Base-by-base conservation (phyloP, 2,329 filamentous ascomycete species). In the Xylariaceae sp. region DNA sequence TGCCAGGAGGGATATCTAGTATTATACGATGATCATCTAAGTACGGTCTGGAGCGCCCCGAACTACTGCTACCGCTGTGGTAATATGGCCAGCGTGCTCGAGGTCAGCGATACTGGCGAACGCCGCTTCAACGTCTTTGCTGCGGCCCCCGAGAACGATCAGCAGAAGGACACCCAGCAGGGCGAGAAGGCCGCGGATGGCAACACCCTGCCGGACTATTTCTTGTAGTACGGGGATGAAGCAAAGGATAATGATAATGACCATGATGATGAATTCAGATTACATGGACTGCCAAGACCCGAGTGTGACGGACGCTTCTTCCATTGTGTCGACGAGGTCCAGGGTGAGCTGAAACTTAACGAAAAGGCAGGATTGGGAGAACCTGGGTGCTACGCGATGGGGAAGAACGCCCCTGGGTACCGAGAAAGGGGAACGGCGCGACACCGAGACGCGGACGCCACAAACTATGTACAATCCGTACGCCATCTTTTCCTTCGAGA, bases 1-100 rank as follows among this genome's bases (percentile, higher is more conserved):
- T 99, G 94, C 71, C 94, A 99, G 71, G 94, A 99, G 74, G 94
- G 94, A 0, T 99, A 92, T 71, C 94, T 97, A 74, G 88, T 97
- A 44, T 82, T 99, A 15, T 99, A 96, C 71, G 92, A 97, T 66
- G 92, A 97, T 72, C 83, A 87, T 15, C 75, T 99, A 36, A 96
- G 90, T 70, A 99, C 94, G 1, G 94, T 99, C 6, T 99, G 94
- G 94, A 96, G 91, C 69, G 94, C 94, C 4, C 94, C 94, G 1
- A 99, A 95, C 66, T 95, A 95, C 73, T 95, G 89, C 73, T 96
- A 96, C 71, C 80, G 92, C 34, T 99, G 94, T 73, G 94, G 94
- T 44, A 99, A 99, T 70, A 86, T 97, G 82, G 94, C 94, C 8
- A 96, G 91, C 71, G 94, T 99, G 43, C 80, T 99, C 36, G 94